Base-by-base conservation (phyloP, 2,329 filamentous ascomycete species). In the Plectosphaerella cucumerina region DNA sequence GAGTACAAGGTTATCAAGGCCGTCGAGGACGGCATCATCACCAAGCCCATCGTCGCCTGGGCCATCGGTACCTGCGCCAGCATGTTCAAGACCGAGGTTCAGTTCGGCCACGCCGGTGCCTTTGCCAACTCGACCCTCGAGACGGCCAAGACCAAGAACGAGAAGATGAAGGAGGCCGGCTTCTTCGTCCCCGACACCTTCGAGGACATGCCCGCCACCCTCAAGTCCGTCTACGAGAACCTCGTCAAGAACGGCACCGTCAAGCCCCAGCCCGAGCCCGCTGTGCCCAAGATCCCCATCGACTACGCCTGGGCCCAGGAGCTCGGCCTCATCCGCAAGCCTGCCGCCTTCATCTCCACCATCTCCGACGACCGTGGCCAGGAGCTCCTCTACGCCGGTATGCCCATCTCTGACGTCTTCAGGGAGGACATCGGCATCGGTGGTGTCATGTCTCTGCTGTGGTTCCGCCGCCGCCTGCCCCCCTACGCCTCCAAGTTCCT, bases 331-430 rank as follows among this genome's bases (percentile, higher is more conserved):
- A 94, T 99, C 81, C 93, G 94, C 80, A 99, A 99, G 84, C 94
- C 94, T 60, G 94, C 94, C 72, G 94, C 94, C 62, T 99, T 99
- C 82, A 99, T 99, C 74, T 99, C 94, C 63, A 99, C 94, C 72
- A 99, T 99, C 69, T 97, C 94, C 64, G 94, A 99, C 71, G 94
- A 99, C 79, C 94, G 94, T 91, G 94, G 94, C 60, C 94, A 99
- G 74, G 94, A 99, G 78, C 88, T 99, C 56, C 83, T 99, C 61
- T 99, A 99, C 74, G 94, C 94, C 59, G 94, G 94, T 68, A 96
- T 99, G 90, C 94, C 94, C 68, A 99, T 99, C 68, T 97, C 94
- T n/a, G 94, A 99, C 70, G 94, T 99, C 59, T 99, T 99, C 87
- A 89, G 77, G 73, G 94, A 99, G 81, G 92, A 97, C 64, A 97